Evolutionary conservation across 169 alveolate species (phyloP), one percentile per base, ranked within the genome.

Genomic region (Cryptosporidium bovis): DNA sequence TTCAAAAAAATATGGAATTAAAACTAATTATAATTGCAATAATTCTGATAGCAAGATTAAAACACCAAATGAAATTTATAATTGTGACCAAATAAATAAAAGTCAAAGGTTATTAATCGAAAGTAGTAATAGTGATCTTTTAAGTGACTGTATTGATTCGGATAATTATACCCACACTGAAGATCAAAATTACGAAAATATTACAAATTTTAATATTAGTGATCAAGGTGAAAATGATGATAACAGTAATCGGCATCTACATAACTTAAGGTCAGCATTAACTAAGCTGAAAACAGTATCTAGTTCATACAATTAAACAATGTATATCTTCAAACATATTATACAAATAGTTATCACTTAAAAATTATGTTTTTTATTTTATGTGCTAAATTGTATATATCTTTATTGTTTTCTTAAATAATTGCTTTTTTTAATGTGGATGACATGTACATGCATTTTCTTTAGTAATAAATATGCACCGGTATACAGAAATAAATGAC

Each of bases 281-380:
- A 36, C 71, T 48, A 77, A 40, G 33, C 56, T 77, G 29, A 77
- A 77, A 62, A 44, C 87, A 40, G 36, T 53, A 51, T 69, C 83
- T 16, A 69, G 51, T 56, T 51, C 51, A 56, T 69, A 69, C 51
- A 69, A 20, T 29, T 51, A 40, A 40, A 40, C 1, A 40, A 6
- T 40, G 0, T 40, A 6, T 6, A 3, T 40, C 48, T 40, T 0
- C 27, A 24, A 24, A 24, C 27, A 24, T 6, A 1, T 40, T 40
- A 40, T 40, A 40, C 0, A 40, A 6, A 40, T 40, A 40, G 10
- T 40, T 40, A 24, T 24, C 27, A 24, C 48, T 40, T 40, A 40
- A 40, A 40, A 40, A 6, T 6, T 40, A 40, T 6, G 1, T 40
- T 40, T 40, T 40, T 8, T 8, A 40, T 6, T 40, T 40, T 6